Percentiles rank a stretch among this genome's conserved stretches.
These are phyloP conservation scores for Aspergillus alliaceus DNA, from an alignment of 2,329 filamentous ascomycete genomes.

Conservation along the genomic window DNA sequence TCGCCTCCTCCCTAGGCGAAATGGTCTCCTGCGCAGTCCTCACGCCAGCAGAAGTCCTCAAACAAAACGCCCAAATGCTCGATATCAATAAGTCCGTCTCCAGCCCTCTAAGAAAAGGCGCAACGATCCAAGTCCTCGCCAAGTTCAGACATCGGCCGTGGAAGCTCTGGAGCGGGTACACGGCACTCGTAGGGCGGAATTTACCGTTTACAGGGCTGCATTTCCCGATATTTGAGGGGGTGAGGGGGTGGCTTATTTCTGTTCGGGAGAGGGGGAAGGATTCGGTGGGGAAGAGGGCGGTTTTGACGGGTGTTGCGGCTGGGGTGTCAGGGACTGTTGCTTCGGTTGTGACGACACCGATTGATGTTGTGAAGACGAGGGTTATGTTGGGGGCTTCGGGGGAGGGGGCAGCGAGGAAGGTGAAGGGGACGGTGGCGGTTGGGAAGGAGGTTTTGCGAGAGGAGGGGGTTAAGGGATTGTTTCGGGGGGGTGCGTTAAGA, in stretches of 20 bases:
- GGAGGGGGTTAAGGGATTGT: constrained; percentile 71
- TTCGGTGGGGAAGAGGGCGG: constrained; percentile 63
- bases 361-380: constrained; percentile 85
- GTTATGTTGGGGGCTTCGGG: constrained; percentile 71
- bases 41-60: constrained; percentile 85
- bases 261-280: constrained; percentile 18
- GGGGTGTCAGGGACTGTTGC: constrained; percentile 72
- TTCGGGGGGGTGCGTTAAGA: constrained; percentile 69
- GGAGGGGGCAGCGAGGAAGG: background rate
- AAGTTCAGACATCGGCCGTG: constrained; percentile 58
- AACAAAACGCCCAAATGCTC: constrained; percentile 95
- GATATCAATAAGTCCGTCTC: no score
- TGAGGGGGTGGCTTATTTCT: constrained; percentile 57
- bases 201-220: constrained; percentile 85
- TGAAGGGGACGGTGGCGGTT: constrained; percentile 45
- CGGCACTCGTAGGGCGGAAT: constrained; percentile 77
- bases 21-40: constrained; percentile 82
- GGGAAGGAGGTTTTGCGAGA: constrained; percentile 65
- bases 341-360: constrained; percentile 80
- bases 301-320: constrained; percentile 72
- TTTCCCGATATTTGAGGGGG: constrained; percentile 79
- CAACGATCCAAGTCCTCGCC: constrained; percentile 52
- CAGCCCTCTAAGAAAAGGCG: constrained; percentile 27
- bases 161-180: constrained; percentile 69
- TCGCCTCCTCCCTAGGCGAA: constrained; percentile 75